Conservation (phyloP, 139 green algal genomes). For the Micractinium conductrix region DNA sequence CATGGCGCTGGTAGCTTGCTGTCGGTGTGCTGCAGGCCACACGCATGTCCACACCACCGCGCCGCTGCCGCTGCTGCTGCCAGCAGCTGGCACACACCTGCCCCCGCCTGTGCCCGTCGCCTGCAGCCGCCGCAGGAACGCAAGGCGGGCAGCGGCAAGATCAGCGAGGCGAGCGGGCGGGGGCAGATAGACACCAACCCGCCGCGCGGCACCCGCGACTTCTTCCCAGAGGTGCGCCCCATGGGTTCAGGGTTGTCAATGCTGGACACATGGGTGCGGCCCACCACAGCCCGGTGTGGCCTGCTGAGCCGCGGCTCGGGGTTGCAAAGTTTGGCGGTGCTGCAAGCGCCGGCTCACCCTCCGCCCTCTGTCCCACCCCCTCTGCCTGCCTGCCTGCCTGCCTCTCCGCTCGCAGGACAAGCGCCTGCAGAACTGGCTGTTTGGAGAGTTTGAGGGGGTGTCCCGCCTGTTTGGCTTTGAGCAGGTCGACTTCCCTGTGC, state of each 20-base stretch:
- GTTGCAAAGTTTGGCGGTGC: no score
- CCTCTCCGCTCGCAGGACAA: no score
- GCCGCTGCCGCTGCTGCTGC: background rate
- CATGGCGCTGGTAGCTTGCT: no score
- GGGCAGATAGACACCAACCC: slow-evolving; percentile 70
- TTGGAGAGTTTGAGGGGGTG: slow-evolving; percentile 80
- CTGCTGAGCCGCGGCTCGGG: no score
- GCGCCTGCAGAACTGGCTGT: slow-evolving; percentile 94
- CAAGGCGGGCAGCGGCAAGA: slow-evolving; percentile 35
- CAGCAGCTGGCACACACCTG: background rate
- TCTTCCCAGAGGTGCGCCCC: slow-evolving; percentile 94
- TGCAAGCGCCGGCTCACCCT: no score
- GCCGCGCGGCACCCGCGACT: slow-evolving; percentile 89
- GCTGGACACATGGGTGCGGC: no score
- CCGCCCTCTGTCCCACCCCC: no score
- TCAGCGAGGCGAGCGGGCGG: background rate
- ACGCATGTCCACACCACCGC: background rate
- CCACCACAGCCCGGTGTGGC: no score
- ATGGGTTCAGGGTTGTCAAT: no score
- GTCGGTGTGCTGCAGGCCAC: no score
- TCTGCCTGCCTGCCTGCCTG: no score
- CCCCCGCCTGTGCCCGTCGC: background rate
- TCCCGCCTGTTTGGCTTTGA: slow-evolving; percentile 89
- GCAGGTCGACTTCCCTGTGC: slow-evolving; percentile 93
- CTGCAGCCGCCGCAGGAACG: slow-evolving; percentile 45